These are phyloP conservation scores for Ramaria rubella DNA, from an alignment of 768 basidiomycete genomes.

Conservation along the genomic window DNA sequence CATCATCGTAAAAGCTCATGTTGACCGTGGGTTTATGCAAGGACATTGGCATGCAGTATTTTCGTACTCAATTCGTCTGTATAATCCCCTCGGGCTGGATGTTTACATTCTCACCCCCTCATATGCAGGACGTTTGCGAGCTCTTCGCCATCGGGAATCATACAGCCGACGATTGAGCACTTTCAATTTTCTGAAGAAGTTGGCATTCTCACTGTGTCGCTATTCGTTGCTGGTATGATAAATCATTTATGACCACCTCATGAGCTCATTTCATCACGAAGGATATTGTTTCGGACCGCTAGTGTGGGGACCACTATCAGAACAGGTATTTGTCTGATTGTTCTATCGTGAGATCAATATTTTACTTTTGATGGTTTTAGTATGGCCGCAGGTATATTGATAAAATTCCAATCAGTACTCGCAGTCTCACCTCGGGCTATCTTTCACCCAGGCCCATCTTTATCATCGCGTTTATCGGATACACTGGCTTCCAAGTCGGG, in stretches of 20 bases:
- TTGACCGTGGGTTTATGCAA: not conserved
- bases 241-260: not conserved
- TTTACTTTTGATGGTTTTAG: conserved; percentile 5
- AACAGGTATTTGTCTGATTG: not conserved
- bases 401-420: not conserved
- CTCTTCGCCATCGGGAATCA: conserved; percentile 1
- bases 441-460: conserved; percentile 28
- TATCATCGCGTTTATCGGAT: conserved; percentile 14
- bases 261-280: not conserved
- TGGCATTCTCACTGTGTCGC: not conserved
- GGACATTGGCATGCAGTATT: not conserved
- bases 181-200: not conserved
- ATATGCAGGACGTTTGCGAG: conserved; percentile 1
- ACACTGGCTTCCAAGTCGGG: conserved; percentile 30
- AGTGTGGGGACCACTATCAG: conserved; percentile 5
- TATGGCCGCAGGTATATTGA: not conserved
- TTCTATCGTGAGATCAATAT: conserved; percentile 1
- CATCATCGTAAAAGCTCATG: not conserved
- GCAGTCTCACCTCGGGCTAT: not conserved
- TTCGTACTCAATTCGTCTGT: conserved; percentile 7
- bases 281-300: conserved; percentile 2
- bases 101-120: not conserved
- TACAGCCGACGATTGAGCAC: not conserved
- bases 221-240: conserved; percentile 1
- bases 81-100: conserved; percentile 10